phyloP scores from a whole-genome alignment of 768 basidiomycete genomes.

The Naganishia kalamii region DNA sequence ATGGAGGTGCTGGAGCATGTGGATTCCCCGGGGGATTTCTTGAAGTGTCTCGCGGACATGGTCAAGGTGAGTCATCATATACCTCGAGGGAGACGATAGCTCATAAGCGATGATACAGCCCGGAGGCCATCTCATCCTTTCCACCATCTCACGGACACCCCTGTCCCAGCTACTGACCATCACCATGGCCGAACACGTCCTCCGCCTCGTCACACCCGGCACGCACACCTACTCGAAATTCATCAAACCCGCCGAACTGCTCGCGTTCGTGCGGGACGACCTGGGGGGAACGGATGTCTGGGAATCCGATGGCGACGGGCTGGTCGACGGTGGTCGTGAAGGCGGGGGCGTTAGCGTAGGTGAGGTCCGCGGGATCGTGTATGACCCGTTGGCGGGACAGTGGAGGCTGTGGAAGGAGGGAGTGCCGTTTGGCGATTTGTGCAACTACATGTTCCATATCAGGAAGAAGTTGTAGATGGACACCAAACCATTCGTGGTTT shows the following conservation, averaged over 20 bases:
- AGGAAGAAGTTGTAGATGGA: constrained; percentile 32
- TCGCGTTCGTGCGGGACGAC: constrained; percentile 69
- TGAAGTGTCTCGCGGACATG: constrained; percentile 71
- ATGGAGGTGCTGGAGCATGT: constrained; percentile 99
- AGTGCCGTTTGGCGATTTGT: constrained; percentile 33
- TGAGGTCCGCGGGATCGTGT: constrained; percentile 45
- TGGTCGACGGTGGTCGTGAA: constrained; percentile 24
- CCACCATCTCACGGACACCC: constrained; percentile 83
- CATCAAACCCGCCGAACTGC: constrained; percentile 76
- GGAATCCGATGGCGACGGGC: constrained; percentile 32
- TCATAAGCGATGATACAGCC: constrained; percentile 57
- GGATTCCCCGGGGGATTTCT: constrained; percentile 77
- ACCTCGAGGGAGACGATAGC: background rate
- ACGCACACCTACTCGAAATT: constrained; percentile 91
- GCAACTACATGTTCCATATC: constrained; percentile 47
- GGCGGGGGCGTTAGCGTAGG: constrained; percentile 36
- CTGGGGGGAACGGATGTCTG: constrained; percentile 40
- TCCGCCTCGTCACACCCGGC: constrained; percentile 71
- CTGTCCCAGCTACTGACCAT: constrained; percentile 66
- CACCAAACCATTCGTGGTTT: too few relatives aligned
- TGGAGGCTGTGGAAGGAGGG: constrained; percentile 45
- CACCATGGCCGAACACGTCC: constrained; percentile 70
- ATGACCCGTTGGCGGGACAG: constrained; percentile 40
- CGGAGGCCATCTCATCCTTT: constrained; percentile 89
- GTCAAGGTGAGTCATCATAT: constrained; percentile 62